Conservation (phyloP, 2,329 filamentous ascomycete species). For the Fusarium hainanense region DNA sequence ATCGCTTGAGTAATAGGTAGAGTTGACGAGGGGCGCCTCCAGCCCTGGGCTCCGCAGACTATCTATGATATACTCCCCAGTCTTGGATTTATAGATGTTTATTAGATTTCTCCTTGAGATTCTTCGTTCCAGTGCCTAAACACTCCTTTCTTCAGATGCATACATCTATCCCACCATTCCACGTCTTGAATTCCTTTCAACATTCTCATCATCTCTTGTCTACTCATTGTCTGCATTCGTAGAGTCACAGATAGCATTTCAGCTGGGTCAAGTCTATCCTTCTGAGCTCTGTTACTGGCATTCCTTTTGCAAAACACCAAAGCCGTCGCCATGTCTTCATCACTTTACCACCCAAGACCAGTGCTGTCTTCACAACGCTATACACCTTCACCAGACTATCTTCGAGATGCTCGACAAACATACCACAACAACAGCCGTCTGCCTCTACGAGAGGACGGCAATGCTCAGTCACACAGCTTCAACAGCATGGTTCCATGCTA, state of each 20-base stretch:
- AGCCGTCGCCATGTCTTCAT: constrained; percentile 51
- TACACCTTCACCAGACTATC: constrained; percentile 59
- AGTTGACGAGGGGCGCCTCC: constrained; percentile 42
- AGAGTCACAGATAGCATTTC: constrained; percentile 46
- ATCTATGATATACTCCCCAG: constrained; percentile 48
- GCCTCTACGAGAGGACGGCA: constrained; percentile 65
- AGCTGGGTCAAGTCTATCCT: constrained; percentile 45
- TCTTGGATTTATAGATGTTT: constrained; percentile 55
- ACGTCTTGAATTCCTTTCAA: constrained; percentile 58
- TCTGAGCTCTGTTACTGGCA: constrained; percentile 47
- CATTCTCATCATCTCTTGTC: constrained; percentile 55
- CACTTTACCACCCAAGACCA: constrained; percentile 57
- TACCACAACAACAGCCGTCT: constrained; percentile 52
- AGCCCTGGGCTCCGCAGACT: constrained; percentile 49
- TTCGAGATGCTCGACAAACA: constrained; percentile 57
- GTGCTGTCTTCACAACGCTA: constrained; percentile 64
- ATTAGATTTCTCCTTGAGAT: constrained; percentile 48
- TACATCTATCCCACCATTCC: constrained; percentile 59
- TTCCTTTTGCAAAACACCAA: constrained; percentile 45
- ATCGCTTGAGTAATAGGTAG: constrained; percentile 50
- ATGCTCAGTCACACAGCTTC: constrained; percentile 59
- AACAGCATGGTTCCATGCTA: constrained; percentile 58
- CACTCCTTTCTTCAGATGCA: constrained; percentile 50
- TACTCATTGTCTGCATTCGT: constrained; percentile 49
- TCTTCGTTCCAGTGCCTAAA: constrained; percentile 54